These are phyloP conservation scores for Perkinsus marinus DNA, from an alignment of 169 alveolate genomes.

Conservation along the genomic window DNA sequence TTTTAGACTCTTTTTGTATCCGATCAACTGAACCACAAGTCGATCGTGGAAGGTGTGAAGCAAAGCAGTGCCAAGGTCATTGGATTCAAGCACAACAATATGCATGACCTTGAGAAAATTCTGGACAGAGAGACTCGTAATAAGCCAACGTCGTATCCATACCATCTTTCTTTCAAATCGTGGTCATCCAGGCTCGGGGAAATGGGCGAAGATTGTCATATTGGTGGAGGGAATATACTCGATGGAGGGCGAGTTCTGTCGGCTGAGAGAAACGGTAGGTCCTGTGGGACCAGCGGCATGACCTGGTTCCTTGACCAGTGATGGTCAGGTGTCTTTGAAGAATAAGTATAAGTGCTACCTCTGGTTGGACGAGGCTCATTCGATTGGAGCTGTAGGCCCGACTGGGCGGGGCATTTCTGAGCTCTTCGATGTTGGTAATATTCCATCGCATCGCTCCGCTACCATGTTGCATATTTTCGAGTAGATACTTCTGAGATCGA, in stretches of 20 bases:
- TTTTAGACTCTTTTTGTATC: constrained; percentile 34
- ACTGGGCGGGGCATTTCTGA: constrained; percentile 4
- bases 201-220: constrained; percentile 45
- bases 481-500: constrained; percentile 38
- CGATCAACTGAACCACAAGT: constrained; percentile 66
- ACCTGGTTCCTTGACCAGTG: background rate
- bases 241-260: constrained; percentile 62
- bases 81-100: constrained; percentile 48
- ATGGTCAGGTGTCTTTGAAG: constrained; percentile 24
- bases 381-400: constrained; percentile 65
- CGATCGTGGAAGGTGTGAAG: constrained; percentile 60
- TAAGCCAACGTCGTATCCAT: constrained; percentile 18
- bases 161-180: constrained; percentile 5
- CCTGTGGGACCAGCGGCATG: no score
- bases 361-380: constrained; percentile 68
- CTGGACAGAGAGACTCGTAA: constrained; percentile 27
- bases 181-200: background rate
- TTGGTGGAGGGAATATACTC: constrained; percentile 64
- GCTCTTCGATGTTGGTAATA: background rate
- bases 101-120: constrained; percentile 34
- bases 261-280: constrained; percentile 36
- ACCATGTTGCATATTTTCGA: background rate
- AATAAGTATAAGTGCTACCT: constrained; percentile 53
- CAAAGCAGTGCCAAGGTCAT: constrained; percentile 34
- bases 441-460: no score